phyloP scores from a whole-genome alignment of 176 grass and related monocot species.

The Musa schizocarpa region DNA sequence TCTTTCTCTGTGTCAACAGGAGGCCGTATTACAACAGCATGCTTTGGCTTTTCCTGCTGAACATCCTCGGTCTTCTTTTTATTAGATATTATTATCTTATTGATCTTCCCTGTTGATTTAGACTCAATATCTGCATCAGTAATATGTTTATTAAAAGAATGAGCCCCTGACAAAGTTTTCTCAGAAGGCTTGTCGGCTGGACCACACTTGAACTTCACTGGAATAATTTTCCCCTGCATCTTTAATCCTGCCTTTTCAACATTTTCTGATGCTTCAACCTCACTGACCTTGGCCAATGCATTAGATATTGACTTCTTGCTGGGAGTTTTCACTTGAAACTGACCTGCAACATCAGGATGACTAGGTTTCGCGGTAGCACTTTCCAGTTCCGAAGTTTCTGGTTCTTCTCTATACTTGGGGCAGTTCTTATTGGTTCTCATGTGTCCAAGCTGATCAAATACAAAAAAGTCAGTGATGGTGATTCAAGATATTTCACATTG shows the following conservation, averaged over 20 bases:
- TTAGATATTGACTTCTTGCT: constrained; percentile 62
- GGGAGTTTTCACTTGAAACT: constrained; percentile 51
- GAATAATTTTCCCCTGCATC: constrained; percentile 42
- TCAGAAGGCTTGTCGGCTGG: constrained; percentile 63
- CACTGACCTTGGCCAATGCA: constrained; percentile 43
- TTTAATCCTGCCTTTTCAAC: constrained; percentile 32
- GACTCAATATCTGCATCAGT: constrained; percentile 33
- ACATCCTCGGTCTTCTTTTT: constrained; percentile 57
- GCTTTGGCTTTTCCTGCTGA: constrained; percentile 54
- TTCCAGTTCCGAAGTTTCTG: constrained; percentile 60
- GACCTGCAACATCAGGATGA: constrained; percentile 37
- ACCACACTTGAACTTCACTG: constrained; percentile 89
- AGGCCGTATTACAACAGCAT: constrained; percentile 66
- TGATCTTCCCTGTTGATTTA: constrained; percentile 60
- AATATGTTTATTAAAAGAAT: constrained; percentile 49
- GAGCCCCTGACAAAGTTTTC: constrained; percentile 44
- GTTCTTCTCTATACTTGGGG: constrained; percentile 82
- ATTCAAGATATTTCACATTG: constrained; percentile 9
- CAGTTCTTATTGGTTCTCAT: constrained; percentile 98
- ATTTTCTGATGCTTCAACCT: constrained; percentile 45
- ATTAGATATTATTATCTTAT: constrained; percentile 81
- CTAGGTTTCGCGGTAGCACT: constrained; percentile 36
- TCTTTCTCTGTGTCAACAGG: constrained; percentile 58
- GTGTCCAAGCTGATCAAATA: constrained; percentile 63
- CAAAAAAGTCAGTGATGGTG: constrained; percentile 20